These are phyloP conservation scores for Trametes cubensis DNA, from an alignment of 768 basidiomycete species.

Conservation along the genomic window DNA sequence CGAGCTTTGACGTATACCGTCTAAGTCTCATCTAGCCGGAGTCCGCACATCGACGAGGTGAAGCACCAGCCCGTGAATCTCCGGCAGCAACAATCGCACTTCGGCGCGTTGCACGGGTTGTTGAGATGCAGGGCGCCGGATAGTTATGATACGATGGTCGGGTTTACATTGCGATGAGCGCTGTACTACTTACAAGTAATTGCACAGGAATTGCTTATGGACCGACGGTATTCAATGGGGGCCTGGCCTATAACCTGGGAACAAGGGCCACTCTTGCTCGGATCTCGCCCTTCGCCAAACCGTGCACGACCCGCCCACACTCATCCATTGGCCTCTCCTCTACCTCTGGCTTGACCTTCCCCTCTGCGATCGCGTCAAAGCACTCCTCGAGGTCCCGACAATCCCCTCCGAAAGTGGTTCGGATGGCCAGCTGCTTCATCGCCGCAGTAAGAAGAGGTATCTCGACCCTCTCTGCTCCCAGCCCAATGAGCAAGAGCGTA, in stretches of 20 bases:
- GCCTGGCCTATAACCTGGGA: not conserved
- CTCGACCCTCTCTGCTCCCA: not conserved
- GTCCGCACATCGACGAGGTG: constrained; percentile 4
- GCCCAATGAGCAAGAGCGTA: constrained; percentile 13
- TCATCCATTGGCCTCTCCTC: constrained; percentile 14
- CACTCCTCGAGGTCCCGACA: constrained; percentile 12
- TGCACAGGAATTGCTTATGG: too few species aligned
- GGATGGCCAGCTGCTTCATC: not conserved
- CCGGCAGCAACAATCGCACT: constrained; percentile 21
- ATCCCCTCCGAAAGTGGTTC: not conserved
- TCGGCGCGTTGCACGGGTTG: constrained; percentile 22
- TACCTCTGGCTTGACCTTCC: constrained; percentile 12
- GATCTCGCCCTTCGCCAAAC: not conserved
- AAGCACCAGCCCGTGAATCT: constrained; percentile 24
- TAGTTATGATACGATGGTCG: not conserved
- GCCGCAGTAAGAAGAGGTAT: not conserved
- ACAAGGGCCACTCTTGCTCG: not conserved
- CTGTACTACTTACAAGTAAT: too few species aligned
- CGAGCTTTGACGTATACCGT: constrained; percentile 21
- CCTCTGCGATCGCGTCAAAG: constrained; percentile 14
- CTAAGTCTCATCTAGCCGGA: constrained; percentile 26
- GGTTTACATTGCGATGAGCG: too few species aligned
- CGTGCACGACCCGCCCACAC: constrained; percentile 1
- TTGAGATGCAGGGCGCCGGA: constrained; percentile 25
- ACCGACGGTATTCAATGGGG: not conserved